Conservation (phyloP, 192 early-diverging fungal species). For the Linderina pennispora region DNA sequence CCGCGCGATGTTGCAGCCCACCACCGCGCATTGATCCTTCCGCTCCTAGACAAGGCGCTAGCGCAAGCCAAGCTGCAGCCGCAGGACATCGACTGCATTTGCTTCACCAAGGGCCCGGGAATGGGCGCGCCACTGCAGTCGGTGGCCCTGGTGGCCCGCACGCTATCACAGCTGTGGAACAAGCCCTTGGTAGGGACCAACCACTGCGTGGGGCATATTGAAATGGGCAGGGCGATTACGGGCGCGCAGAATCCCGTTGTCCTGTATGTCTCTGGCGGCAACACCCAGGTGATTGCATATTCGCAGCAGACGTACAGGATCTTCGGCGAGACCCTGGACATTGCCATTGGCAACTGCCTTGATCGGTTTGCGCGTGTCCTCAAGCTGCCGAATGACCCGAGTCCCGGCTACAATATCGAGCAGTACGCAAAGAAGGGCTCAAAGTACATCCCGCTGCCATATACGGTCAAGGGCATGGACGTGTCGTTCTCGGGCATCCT, state of each 20-base stretch:
- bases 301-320: slow-evolving; percentile 90
- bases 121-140: slow-evolving; percentile 95
- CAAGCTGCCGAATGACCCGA: slow-evolving; percentile 92
- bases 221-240: slow-evolving; percentile 98
- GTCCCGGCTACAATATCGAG: slow-evolving; percentile 97
- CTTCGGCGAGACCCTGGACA: slow-evolving; percentile 98
- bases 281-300: slow-evolving; percentile 99
- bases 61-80: slow-evolving; percentile 64
- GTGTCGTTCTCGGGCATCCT: slow-evolving; percentile 97
- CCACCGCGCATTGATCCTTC: slow-evolving; percentile 73
- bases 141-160: slow-evolving; percentile 89
- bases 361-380: slow-evolving; percentile 96
- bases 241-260: slow-evolving; percentile 92
- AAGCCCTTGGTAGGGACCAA: slow-evolving; percentile 94
- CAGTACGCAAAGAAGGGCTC: slow-evolving; percentile 88
- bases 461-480: slow-evolving; percentile 99
- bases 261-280: slow-evolving; percentile 96
- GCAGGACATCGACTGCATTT: slow-evolving; percentile 82
- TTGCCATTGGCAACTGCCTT: slow-evolving; percentile 96
- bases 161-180: slow-evolving; percentile 84
- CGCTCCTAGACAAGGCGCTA: slow-evolving; percentile 71
- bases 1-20: slow-evolving; percentile 92
- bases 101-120: slow-evolving; percentile 97
- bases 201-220: slow-evolving; percentile 98
- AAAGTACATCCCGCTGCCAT: slow-evolving; percentile 85